Evolutionary conservation across 2,329 filamentous ascomycete species (phyloP).

Genomic region (Paraphoma chrysanthemicola): DNA sequence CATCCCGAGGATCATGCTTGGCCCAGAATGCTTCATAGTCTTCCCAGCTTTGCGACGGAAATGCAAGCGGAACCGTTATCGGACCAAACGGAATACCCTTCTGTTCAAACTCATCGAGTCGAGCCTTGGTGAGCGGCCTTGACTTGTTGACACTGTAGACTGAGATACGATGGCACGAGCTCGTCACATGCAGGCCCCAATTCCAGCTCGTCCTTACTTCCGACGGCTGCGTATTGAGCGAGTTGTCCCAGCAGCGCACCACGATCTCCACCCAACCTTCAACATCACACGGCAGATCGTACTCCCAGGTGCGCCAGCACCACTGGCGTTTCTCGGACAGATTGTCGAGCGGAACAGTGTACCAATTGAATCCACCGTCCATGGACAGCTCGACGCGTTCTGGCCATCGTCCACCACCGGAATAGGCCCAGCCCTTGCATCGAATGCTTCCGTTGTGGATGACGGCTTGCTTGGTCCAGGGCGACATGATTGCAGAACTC

Average conservation of each 20-base stretch:
- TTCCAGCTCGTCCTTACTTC: slow-evolving; percentile 60
- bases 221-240: slow-evolving; percentile 55
- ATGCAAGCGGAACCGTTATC: slow-evolving; percentile 56
- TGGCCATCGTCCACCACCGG: slow-evolving; percentile 54
- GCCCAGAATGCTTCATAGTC: too few relatives aligned
- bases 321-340: slow-evolving; percentile 68
- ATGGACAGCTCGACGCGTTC: slow-evolving; percentile 68
- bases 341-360: slow-evolving; percentile 66
- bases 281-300: slow-evolving; percentile 64
- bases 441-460: slow-evolving; percentile 67
- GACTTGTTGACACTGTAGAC: slow-evolving; percentile 66
- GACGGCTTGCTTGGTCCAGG: slow-evolving; percentile 65
- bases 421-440: slow-evolving; percentile 57
- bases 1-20: too few relatives aligned
- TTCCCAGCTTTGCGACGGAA: too few relatives aligned
- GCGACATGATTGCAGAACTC: slow-evolving; percentile 70
- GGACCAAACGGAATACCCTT: slow-evolving; percentile 56
- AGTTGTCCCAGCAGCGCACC: slow-evolving; percentile 54
- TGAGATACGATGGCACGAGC: slow-evolving; percentile 58
- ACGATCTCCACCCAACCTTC: slow-evolving; percentile 57
- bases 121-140: slow-evolving; percentile 53
- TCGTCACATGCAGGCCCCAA: slow-evolving; percentile 72
- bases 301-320: slow-evolving; percentile 70
- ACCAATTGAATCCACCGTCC: slow-evolving; percentile 71
- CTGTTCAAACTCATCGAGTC: slow-evolving; percentile 58